Evolutionary conservation across 176 grass and related monocot species (phyloP), one percentile per base, ranked within the genome.

Genomic region (Oryza longistaminata): DNA sequence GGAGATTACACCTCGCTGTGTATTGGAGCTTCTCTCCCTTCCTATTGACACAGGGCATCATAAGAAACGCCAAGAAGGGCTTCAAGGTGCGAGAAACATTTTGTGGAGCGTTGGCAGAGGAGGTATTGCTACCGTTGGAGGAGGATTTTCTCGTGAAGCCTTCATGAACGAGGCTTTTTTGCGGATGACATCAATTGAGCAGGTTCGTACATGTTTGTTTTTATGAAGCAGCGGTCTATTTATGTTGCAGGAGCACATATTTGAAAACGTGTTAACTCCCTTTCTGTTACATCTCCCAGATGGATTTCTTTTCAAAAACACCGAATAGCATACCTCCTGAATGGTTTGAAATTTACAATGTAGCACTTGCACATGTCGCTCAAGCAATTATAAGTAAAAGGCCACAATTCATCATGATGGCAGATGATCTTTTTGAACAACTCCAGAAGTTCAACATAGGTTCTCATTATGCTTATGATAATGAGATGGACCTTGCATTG

Each of bases 81-180:
- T 99, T 65, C 91, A 76, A 72, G 90, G 91, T 50, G 91, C 88
- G 62, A 85, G 81, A 50, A 95, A 90, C 68, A 92, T 99, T 89
- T 87, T 99, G 61, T 99, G 96, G 96, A 93, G 87, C 85, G 85
- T 93, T 74, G 92, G 90, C 37, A 66, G 44, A 71, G 95, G 90
- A 85, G 92, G 95, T 85, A 89, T 92, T 76, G 87, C 78, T 82
- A 92, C 91, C 2, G 81, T 96, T 86, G 91, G 96, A 48, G 96
- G 96, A 78, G 93, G 96, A 90, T 99, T 99, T 85, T 89, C 96
- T 76, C 91, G 91, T 71, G 91, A 96, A 81, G 83, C 78, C 19
- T 99, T 91, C 88, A 92, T 96, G 93, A 99, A 94, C 45, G 91
- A 99, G 75, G 77, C 96, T 71, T 96, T 95, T 55, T 62, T 99